Conservation (phyloP, 1,139 yeast genomes). For the Yamadazyma atmosphaerica region DNA sequence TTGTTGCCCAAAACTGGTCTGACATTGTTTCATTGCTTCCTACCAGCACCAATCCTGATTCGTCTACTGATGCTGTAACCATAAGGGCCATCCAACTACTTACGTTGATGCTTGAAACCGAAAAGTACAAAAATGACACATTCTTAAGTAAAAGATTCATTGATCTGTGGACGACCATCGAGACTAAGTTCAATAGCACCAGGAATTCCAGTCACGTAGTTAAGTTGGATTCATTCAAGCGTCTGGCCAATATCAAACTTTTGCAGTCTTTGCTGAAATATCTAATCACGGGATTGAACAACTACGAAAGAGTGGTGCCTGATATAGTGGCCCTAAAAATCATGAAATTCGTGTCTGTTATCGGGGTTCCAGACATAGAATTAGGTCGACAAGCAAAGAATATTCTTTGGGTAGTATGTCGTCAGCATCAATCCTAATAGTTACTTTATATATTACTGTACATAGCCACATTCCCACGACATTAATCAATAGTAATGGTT, state of each 20-base stretch:
- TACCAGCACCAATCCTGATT: not conserved
- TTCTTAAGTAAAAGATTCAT: constrained; percentile 36
- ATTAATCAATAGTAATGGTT: not conserved
- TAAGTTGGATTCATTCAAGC: constrained; percentile 7
- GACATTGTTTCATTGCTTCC: constrained; percentile 15
- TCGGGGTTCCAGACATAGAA: constrained; percentile 25
- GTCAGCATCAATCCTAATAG: not conserved
- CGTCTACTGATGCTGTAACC: constrained; percentile 7
- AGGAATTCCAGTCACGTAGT: constrained; percentile 2
- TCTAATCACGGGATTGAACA: constrained; percentile 30
- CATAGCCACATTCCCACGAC: constrained; percentile 1
- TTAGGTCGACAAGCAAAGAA: constrained; percentile 30
- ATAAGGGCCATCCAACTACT: constrained; percentile 23
- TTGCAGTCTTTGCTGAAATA: constrained; percentile 20
- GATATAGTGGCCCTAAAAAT: constrained; percentile 33
- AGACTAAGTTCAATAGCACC: constrained; percentile 6
- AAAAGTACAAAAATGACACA: constrained; percentile 24
- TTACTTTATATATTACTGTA: constrained; percentile 1
- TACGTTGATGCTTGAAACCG: constrained; percentile 29
- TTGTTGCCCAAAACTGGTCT: constrained; percentile 74
- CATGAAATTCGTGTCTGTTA: constrained; percentile 22
- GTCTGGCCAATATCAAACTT: constrained; percentile 8
- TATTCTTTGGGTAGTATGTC: constrained; percentile 29
- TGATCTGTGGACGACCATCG: constrained; percentile 34
- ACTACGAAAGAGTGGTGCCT: constrained; percentile 33